Percentiles rank a stretch among this genome's conserved stretches.
Evolutionary conservation across 2,329 filamentous ascomycete species (phyloP).

Genomic region (Paraphaeosphaeria minitans): DNA sequence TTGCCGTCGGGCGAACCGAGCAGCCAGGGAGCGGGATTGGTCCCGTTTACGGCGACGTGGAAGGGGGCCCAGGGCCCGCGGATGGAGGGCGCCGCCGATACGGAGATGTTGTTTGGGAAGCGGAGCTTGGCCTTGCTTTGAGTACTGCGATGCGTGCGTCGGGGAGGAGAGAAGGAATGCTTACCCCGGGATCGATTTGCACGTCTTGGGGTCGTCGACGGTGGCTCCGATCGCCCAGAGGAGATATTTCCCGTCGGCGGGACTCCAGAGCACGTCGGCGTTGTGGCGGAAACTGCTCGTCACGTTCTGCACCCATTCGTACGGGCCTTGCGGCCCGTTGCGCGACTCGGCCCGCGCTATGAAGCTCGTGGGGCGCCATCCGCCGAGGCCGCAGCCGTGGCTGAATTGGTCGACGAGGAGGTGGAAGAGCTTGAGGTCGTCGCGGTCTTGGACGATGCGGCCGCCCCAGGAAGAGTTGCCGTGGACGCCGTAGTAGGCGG

Average conservation of each 20-base stretch:
- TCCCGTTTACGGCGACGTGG: slow-evolving; percentile 35
- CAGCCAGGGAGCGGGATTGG: slow-evolving; percentile 52
- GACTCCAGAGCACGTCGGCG: slow-evolving; percentile 53
- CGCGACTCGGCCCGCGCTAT: slow-evolving; percentile 54
- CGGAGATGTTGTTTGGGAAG: slow-evolving; percentile 24
- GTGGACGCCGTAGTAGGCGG: slow-evolving; percentile 18
- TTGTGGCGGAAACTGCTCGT: slow-evolving; percentile 55
- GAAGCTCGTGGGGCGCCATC: slow-evolving; percentile 56
- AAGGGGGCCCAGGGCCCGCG: slow-evolving; percentile 22
- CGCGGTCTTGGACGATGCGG: slow-evolving; percentile 52
- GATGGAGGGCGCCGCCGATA: slow-evolving; percentile 19
- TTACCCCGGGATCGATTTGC: slow-evolving; percentile 15
- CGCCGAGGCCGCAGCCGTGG: slow-evolving; percentile 53
- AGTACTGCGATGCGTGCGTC: background rate
- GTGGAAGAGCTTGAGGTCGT: slow-evolving; percentile 49
- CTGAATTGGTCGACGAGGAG: slow-evolving; percentile 55
- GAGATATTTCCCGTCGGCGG: slow-evolving; percentile 51
- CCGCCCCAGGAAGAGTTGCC: slow-evolving; percentile 57
- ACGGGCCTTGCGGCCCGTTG: slow-evolving; percentile 53
- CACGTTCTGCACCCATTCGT: slow-evolving; percentile 49
- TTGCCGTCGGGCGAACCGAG: slow-evolving; percentile 37
- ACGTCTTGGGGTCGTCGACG: slow-evolving; percentile 28
- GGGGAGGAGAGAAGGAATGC: background rate
- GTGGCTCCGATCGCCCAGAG: slow-evolving; percentile 54
- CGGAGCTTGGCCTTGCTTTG: background rate